Evolutionary conservation across 2,329 filamentous ascomycete species (phyloP).

Genomic region (Colletotrichum chrysophilum): DNA sequence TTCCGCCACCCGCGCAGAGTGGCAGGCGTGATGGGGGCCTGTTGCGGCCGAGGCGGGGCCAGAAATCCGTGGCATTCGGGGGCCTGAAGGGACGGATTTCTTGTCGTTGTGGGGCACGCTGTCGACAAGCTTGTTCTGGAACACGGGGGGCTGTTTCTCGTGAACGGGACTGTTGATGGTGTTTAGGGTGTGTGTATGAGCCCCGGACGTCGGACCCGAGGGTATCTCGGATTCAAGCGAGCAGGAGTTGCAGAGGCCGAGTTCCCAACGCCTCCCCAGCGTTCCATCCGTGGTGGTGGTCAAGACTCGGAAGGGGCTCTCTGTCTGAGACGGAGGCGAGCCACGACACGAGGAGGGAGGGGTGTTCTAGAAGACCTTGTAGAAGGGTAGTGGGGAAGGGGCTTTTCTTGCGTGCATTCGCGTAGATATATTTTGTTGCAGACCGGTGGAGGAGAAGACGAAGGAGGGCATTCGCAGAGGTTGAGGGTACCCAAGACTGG

Average conservation of each 20-base stretch:
- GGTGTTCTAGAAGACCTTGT: conserved; percentile 3
- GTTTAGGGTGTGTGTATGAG: background rate
- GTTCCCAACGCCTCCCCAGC: background rate
- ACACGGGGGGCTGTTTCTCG: conserved; percentile 4
- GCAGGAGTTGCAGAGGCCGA: background rate
- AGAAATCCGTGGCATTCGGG: background rate
- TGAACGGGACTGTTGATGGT: background rate
- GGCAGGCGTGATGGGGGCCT: background rate
- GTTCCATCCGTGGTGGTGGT: background rate
- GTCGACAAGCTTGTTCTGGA: conserved; percentile 8
- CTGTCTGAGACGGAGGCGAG: conserved; percentile 4
- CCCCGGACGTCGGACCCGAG: background rate
- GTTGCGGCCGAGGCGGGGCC: conserved; percentile 6
- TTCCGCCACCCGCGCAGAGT: background rate
- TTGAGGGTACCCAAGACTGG: background rate
- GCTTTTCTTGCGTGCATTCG: conserved; percentile 1
- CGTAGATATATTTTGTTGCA: conserved; percentile 6
- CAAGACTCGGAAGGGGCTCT: background rate
- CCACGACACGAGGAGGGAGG: background rate
- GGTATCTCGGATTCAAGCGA: background rate
- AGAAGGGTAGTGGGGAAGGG: conserved; percentile 10
- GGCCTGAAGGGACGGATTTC: background rate
- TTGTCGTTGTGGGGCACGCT: background rate
- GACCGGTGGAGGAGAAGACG: conserved; percentile 7
- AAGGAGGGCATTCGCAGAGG: background rate